These are phyloP conservation scores for Gracilaria domingensis DNA, from an alignment of 23 red algal genomes.

Conservation along the genomic window DNA sequence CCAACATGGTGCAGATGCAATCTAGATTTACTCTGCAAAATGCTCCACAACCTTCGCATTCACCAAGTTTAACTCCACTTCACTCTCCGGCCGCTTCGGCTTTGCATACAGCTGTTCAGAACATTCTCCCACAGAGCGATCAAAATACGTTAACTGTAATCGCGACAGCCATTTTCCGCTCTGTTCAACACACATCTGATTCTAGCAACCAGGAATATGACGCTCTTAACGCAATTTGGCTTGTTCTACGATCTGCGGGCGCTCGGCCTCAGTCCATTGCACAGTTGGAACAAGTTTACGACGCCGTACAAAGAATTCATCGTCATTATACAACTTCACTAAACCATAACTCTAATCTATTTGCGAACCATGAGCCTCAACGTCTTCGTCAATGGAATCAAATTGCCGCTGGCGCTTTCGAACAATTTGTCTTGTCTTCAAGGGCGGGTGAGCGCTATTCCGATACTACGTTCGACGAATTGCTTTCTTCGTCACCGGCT, in stretches of 20 bases:
- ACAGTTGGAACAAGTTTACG: conserved; percentile 6
- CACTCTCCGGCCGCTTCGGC: conserved; percentile 14
- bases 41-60: not conserved
- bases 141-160: not conserved
- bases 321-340: conserved; percentile 16
- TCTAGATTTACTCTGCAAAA: conserved; percentile 16
- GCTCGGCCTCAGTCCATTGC: not conserved
- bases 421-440: conserved; percentile 27
- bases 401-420: conserved; percentile 30
- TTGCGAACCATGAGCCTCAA: not conserved
- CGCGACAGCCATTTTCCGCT: conserved; percentile 8
- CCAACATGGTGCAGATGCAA: not conserved
- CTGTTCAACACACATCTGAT: not conserved
- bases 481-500: not conserved
- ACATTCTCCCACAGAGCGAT: conserved; percentile 17
- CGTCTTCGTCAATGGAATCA: conserved; percentile 51
- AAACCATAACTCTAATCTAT: not conserved
- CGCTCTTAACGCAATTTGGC: conserved; percentile 10
- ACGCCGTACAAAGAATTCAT: conserved; percentile 12
- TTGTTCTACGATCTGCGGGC: conserved; percentile 14
- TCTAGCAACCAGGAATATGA: not conserved
- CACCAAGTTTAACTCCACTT: not conserved
- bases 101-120: conserved; percentile 6
- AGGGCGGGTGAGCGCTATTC: conserved; percentile 17
- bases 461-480: not conserved